These are phyloP conservation scores for Penicillium silybi DNA, from an alignment of 495 filamentous ascomycete genomes.

Conservation along the genomic window DNA sequence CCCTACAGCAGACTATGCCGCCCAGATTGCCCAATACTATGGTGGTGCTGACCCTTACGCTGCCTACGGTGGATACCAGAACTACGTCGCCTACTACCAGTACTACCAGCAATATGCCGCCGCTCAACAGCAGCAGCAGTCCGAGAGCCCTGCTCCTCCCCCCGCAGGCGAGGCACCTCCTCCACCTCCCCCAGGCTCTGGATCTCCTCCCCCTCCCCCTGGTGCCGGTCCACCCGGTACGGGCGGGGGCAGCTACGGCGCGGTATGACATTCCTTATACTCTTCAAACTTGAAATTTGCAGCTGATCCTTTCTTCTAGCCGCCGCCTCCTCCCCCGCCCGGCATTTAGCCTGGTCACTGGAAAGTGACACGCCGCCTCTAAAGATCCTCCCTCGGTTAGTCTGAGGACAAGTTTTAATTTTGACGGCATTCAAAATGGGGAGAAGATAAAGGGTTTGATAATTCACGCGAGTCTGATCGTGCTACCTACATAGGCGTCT, in stretches of 20 bases:
- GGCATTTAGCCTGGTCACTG: constrained; percentile 34
- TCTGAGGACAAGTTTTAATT: background rate
- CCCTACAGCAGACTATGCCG: constrained; percentile 58
- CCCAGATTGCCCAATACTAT: constrained; percentile 74
- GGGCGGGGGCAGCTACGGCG: constrained; percentile 56
- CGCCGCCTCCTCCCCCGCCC: constrained; percentile 41
- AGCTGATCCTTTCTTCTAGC: constrained; percentile 27
- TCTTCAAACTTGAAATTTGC: background rate
- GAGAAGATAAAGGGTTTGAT: constrained; percentile 5
- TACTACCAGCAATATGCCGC: constrained; percentile 65
- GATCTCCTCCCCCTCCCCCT: constrained; percentile 64
- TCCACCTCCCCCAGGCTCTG: constrained; percentile 57
- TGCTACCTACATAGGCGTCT: background rate
- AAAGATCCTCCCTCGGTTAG: background rate
- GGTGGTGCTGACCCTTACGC: constrained; percentile 78
- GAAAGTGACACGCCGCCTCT: background rate
- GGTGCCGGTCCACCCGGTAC: constrained; percentile 48
- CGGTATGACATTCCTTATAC: constrained; percentile 42
- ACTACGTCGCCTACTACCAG: constrained; percentile 64
- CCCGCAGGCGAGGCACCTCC: constrained; percentile 62
- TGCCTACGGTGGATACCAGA: constrained; percentile 82
- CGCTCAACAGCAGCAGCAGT: constrained; percentile 45
- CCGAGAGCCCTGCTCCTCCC: constrained; percentile 48
- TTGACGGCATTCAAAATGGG: background rate
- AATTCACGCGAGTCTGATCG: background rate